A percentile compares a stretch with the other conserved stretches of the same genome.
Conservation (phyloP, 2,329 filamentous ascomycete genomes). For the Diaporthe citrichinensis region DNA sequence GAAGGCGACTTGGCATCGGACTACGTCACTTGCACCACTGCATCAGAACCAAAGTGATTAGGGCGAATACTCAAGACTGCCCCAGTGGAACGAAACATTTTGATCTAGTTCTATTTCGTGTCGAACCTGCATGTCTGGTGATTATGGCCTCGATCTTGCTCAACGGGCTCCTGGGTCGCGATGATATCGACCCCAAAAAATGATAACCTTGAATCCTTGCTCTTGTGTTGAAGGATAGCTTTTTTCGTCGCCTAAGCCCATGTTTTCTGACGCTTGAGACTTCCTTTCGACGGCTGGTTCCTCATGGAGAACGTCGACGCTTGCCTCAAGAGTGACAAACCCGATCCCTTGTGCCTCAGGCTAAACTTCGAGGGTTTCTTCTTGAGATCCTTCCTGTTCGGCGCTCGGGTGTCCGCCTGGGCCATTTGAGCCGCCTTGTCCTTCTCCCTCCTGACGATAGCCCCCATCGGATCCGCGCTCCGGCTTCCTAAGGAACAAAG, state of each 20-base stretch:
- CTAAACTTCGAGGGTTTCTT: neutral
- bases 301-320: neutral
- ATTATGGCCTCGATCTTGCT: too few relatives aligned
- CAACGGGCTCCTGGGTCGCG: neutral
- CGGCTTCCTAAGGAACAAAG: neutral
- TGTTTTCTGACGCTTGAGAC: neutral
- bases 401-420: too few relatives aligned
- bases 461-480: conserved; percentile 2
- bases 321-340: neutral
- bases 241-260: neutral
- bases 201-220: neutral
- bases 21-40: too few relatives aligned
- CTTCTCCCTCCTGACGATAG: conserved; percentile 3
- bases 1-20: too few relatives aligned
- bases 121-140: too few relatives aligned
- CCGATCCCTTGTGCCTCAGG: neutral
- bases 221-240: neutral
- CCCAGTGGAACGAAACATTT: too few relatives aligned
- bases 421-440: neutral
- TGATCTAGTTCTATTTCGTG: too few relatives aligned
- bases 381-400: neutral
- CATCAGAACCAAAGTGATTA: too few relatives aligned
- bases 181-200: neutral
- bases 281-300: neutral
- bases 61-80: too few relatives aligned